These are phyloP conservation scores for Russula griseocarnosa DNA, from an alignment of 768 basidiomycete species.

Conservation along the genomic window DNA sequence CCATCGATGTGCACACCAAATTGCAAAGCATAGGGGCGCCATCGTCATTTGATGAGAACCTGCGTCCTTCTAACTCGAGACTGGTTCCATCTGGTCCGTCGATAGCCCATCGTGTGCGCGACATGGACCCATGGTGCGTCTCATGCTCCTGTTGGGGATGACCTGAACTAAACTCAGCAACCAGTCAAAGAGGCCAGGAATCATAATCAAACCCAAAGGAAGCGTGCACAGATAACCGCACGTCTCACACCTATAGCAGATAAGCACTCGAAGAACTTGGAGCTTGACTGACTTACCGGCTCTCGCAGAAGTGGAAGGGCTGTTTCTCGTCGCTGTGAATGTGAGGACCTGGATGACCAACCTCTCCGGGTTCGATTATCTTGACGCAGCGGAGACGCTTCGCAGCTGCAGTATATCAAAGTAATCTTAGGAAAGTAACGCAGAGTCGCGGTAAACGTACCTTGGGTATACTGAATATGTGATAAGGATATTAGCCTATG, in stretches of 20 bases:
- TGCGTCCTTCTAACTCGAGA: conserved; percentile 53
- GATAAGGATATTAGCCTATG: background rate
- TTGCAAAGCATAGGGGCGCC: conserved; percentile 64
- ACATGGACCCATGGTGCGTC: conserved; percentile 62
- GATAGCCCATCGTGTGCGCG: conserved; percentile 51
- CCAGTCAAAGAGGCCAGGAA: background rate
- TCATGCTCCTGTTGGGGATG: conserved; percentile 60
- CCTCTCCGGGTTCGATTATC: conserved; percentile 42
- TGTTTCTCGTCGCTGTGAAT: conserved; percentile 44
- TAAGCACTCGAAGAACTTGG: background rate
- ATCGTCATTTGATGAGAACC: conserved; percentile 50
- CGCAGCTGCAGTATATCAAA: conserved; percentile 40
- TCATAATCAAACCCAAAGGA: conserved; percentile 43
- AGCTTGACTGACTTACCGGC: conserved; percentile 34
- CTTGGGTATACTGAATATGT: conserved; percentile 47
- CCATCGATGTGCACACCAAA: conserved; percentile 53
- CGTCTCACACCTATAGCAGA: conserved; percentile 44
- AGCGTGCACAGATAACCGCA: conserved; percentile 59
- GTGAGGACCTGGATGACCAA: conserved; percentile 46
- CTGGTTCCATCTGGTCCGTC: conserved; percentile 50
- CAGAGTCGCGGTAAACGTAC: conserved; percentile 32
- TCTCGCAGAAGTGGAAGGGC: conserved; percentile 55
- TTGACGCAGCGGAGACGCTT: conserved; percentile 51
- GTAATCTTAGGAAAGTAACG: background rate
- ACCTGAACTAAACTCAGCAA: conserved; percentile 36